phyloP scores from a whole-genome alignment of 169 alveolate species.

The Plasmodium adleri region DNA sequence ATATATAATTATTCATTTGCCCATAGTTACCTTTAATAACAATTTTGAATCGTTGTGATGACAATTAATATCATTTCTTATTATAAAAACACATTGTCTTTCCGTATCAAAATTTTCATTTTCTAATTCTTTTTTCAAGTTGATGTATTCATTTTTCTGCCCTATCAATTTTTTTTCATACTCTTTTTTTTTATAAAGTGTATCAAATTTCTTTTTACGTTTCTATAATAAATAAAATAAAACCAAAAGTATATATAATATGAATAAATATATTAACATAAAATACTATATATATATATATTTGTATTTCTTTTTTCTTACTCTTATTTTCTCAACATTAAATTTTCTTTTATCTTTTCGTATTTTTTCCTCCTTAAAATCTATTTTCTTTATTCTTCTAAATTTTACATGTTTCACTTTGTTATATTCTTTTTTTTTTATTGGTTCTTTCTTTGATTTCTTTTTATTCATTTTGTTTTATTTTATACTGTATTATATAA shows the following conservation, averaged over 20 bases:
- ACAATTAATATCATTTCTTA: constrained; percentile 37
- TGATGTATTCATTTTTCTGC: constrained; percentile 28
- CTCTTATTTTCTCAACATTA: constrained; percentile 5
- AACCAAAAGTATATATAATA: neutral
- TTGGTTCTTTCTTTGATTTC: constrained; percentile 3
- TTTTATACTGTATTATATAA: neutral
- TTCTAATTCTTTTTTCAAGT: constrained; percentile 19
- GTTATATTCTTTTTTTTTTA: constrained; percentile 8
- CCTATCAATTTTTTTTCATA: constrained; percentile 12
- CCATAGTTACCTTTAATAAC: constrained; percentile 31
- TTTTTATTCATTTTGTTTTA: constrained; percentile 8
- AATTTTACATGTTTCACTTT: constrained; percentile 42
- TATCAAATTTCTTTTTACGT: constrained; percentile 16
- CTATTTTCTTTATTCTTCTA: constrained; percentile 55
- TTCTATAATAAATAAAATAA: constrained; percentile 3
- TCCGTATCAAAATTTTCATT: constrained; percentile 20
- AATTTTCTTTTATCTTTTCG: neutral
- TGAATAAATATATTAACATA: neutral
- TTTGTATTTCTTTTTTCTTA: constrained; percentile 8
- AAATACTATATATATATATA: too few species aligned
- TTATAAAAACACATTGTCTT: constrained; percentile 45
- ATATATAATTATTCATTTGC: neutral
- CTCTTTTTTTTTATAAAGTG: constrained; percentile 41
- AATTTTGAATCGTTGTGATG: neutral
- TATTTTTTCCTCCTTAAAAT: constrained; percentile 53